Percentiles rank a stretch among this genome's conserved stretches.
Evolutionary conservation across 2,329 filamentous ascomycete genomes (phyloP).

Genomic region (Fusarium albosuccineum): DNA sequence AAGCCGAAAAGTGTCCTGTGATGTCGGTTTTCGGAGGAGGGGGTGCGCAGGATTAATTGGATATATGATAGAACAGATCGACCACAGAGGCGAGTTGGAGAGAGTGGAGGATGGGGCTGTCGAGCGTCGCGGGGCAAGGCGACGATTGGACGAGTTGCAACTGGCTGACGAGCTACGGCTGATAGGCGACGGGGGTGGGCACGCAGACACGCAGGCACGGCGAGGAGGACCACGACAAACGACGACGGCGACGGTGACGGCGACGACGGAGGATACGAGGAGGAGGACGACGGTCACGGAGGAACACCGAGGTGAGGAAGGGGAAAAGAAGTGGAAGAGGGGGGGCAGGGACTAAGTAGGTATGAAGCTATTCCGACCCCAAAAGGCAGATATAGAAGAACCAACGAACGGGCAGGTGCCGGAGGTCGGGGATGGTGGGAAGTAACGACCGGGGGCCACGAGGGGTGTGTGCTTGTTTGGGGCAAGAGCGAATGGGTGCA

Average conservation of each 20-base stretch:
- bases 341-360: slow-evolving; percentile 30
- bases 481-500: slow-evolving; percentile 24
- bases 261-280: slow-evolving; percentile 17
- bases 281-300: slow-evolving; percentile 19
- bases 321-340: slow-evolving; percentile 24
- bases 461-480: slow-evolving; percentile 22
- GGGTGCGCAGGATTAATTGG: slow-evolving; percentile 26
- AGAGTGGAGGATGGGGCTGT: slow-evolving; percentile 25
- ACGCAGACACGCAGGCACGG: slow-evolving; percentile 20
- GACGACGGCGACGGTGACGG: slow-evolving; percentile 28
- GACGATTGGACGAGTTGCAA: slow-evolving; percentile 33
- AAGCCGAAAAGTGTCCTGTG: not conserved
- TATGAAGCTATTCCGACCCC: slow-evolving; percentile 49
- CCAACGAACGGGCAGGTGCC: slow-evolving; percentile 40
- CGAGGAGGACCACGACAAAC: slow-evolving; percentile 11
- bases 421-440: slow-evolving; percentile 39
- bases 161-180: slow-evolving; percentile 34
- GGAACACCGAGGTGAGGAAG: slow-evolving; percentile 27
- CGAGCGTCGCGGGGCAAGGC: slow-evolving; percentile 33
- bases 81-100: slow-evolving; percentile 8
- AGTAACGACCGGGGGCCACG: slow-evolving; percentile 40
- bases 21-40: slow-evolving; percentile 13
- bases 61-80: slow-evolving; percentile 34
- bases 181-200: slow-evolving; percentile 25
- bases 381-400: slow-evolving; percentile 41